These are phyloP conservation scores for Hypoxylon sp. DNA, from an alignment of 2,329 filamentous ascomycete species.

Conservation along the genomic window DNA sequence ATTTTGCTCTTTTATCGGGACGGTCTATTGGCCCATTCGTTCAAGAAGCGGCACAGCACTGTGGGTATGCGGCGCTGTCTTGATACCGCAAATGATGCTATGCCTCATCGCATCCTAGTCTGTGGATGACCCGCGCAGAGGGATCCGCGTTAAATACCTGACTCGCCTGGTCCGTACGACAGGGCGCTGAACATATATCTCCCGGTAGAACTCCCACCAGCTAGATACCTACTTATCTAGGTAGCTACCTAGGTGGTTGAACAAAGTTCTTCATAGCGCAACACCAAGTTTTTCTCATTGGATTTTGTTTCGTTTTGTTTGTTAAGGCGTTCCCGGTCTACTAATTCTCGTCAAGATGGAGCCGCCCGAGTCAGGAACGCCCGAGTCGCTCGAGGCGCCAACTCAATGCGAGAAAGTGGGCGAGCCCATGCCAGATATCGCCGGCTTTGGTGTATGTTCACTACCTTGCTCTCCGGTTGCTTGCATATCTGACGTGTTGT, in stretches of 20 bases:
- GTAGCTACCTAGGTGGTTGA: too few species aligned
- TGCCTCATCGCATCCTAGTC: not conserved
- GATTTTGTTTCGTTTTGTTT: too few species aligned
- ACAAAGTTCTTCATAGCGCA: too few species aligned
- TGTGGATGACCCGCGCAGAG: not conserved
- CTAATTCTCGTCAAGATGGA: slow-evolving; percentile 12
- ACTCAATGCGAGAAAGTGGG: slow-evolving; percentile 44
- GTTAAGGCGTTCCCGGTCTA: not conserved
- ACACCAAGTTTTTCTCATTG: slow-evolving; percentile 13
- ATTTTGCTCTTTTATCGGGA: slow-evolving; percentile 5
- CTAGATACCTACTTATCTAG: too few species aligned
- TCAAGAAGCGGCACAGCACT: not conserved
- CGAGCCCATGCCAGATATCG: slow-evolving; percentile 44
- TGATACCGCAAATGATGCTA: slow-evolving; percentile 3
- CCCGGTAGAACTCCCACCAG: slow-evolving; percentile 17
- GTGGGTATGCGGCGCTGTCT: slow-evolving; percentile 18
- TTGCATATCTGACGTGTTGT: not conserved
- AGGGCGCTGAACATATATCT: slow-evolving; percentile 15
- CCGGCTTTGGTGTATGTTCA: slow-evolving; percentile 44
- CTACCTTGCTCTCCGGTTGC: not conserved
- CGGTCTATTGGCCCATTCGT: slow-evolving; percentile 11
- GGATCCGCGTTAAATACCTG: not conserved
- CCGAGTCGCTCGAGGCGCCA: slow-evolving; percentile 12
- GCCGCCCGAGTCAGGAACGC: slow-evolving; percentile 5
- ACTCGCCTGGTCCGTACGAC: too few species aligned